These are phyloP conservation scores for Cubamyces sp. DNA, from an alignment of 768 basidiomycete species.

Conservation along the genomic window DNA sequence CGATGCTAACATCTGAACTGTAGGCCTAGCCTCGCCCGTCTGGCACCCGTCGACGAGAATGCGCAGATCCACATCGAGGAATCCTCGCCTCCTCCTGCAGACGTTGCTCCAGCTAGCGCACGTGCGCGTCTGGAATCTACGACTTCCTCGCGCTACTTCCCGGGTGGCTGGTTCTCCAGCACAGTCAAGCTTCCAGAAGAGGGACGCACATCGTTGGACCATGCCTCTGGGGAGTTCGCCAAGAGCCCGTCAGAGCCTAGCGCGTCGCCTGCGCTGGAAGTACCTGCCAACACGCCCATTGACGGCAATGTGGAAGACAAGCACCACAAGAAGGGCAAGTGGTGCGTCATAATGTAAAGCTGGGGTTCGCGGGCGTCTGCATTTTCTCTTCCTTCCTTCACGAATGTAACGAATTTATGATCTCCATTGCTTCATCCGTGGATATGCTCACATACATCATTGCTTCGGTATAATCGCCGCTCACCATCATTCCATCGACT, in stretches of 20 bases:
- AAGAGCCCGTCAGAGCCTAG: constrained; percentile 16
- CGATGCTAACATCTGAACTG: neutral
- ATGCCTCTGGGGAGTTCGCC: constrained; percentile 53
- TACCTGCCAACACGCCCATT: constrained; percentile 27
- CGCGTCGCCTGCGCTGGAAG: constrained; percentile 24
- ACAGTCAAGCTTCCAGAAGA: constrained; percentile 44
- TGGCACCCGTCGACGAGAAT: constrained; percentile 30
- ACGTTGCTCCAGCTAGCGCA: constrained; percentile 20
- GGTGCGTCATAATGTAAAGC: constrained; percentile 37
- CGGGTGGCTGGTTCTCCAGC: constrained; percentile 53
- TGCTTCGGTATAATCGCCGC: constrained; percentile 21
- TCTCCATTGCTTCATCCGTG: constrained; percentile 13
- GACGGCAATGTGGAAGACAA: constrained; percentile 27
- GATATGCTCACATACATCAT: constrained; percentile 23
- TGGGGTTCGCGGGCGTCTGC: constrained; percentile 7
- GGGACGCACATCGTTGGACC: constrained; percentile 52
- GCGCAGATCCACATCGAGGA: constrained; percentile 27
- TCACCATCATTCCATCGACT: constrained; percentile 13
- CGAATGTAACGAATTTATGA: constrained; percentile 28
- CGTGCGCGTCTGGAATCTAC: constrained; percentile 54
- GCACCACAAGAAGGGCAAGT: constrained; percentile 28
- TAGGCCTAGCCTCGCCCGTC: constrained; percentile 32
- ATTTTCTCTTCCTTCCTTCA: constrained; percentile 13
- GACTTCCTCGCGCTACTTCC: constrained; percentile 60
- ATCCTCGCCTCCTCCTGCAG: constrained; percentile 15